These are phyloP conservation scores for Nemania sp. DNA, from an alignment of 2,329 filamentous ascomycete species.

Conservation along the genomic window DNA sequence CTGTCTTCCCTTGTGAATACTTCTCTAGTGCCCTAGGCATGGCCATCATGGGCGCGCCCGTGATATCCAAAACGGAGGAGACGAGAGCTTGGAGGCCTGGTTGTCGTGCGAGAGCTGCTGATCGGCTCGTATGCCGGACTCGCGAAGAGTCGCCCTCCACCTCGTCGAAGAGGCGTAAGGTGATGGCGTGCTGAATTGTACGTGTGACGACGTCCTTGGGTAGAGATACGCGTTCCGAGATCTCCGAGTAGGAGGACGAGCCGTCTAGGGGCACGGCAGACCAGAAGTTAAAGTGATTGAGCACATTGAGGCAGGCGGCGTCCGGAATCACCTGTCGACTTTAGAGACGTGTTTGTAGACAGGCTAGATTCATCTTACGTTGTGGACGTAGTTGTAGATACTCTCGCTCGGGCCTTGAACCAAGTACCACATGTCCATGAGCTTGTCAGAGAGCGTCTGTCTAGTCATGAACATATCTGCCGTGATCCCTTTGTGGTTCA, in stretches of 20 bases:
- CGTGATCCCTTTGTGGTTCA: slow-evolving; percentile 57
- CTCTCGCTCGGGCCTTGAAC: slow-evolving; percentile 63
- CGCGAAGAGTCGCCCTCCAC: slow-evolving; percentile 46
- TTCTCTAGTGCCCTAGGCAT: slow-evolving; percentile 52
- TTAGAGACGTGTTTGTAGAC: slow-evolving; percentile 16
- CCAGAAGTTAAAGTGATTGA: slow-evolving; percentile 67
- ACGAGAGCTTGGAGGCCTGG: slow-evolving; percentile 53
- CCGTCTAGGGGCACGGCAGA: slow-evolving; percentile 61
- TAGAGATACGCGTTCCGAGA: slow-evolving; percentile 54
- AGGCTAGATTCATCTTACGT: slow-evolving; percentile 46
- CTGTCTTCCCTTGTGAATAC: slow-evolving; percentile 50
- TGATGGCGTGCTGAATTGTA: slow-evolving; percentile 55
- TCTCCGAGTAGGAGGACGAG: slow-evolving; percentile 57
- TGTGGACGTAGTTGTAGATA: slow-evolving; percentile 59
- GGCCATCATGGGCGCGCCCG: slow-evolving; percentile 53
- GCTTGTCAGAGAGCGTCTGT: slow-evolving; percentile 58
- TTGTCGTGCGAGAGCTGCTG: slow-evolving; percentile 53
- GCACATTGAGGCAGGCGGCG: slow-evolving; percentile 58
- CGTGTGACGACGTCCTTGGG: slow-evolving; percentile 56
- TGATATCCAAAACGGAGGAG: slow-evolving; percentile 54
- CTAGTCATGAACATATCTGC: slow-evolving; percentile 58
- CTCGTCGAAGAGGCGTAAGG: slow-evolving; percentile 55
- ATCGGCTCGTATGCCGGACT: slow-evolving; percentile 55
- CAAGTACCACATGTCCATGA: slow-evolving; percentile 61
- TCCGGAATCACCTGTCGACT: slow-evolving; percentile 57